These are phyloP conservation scores for Peterozyma xylosa DNA, from an alignment of 805 yeast genomes.

Conservation along the genomic window DNA sequence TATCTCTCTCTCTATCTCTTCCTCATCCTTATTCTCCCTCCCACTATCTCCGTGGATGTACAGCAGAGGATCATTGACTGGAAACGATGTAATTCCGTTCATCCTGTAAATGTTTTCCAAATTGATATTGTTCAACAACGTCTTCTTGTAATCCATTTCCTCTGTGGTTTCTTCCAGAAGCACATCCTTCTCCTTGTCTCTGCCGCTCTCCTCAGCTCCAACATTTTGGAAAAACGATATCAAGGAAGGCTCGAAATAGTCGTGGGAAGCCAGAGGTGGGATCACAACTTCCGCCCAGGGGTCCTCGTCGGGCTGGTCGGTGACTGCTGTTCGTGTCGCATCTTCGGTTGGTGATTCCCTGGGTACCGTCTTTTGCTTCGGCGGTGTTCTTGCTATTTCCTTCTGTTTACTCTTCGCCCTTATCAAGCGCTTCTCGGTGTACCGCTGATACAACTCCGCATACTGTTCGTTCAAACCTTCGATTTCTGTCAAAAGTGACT, in stretches of 20 bases:
- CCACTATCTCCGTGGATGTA: too few species aligned
- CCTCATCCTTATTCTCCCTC: too few species aligned
- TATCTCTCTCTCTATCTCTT: slow-evolving; percentile 9
- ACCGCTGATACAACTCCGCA: slow-evolving; percentile 2
- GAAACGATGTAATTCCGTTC: slow-evolving; percentile 45
- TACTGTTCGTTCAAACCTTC: slow-evolving; percentile 3
- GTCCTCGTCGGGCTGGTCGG: too few species aligned
- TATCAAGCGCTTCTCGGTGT: slow-evolving; percentile 10
- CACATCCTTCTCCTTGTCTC: slow-evolving; percentile 10
- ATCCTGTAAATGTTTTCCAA: slow-evolving; percentile 40
- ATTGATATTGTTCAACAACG: slow-evolving; percentile 18
- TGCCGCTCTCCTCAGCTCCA: too few species aligned
- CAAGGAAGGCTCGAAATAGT: slow-evolving; percentile 21
- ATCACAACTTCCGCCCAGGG: slow-evolving; percentile 4
- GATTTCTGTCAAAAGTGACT: slow-evolving; percentile 6
- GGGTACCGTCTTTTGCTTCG: too few species aligned
- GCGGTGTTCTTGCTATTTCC: slow-evolving; percentile 2
- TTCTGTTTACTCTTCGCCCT: slow-evolving; percentile 5
- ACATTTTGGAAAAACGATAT: slow-evolving; percentile 11
- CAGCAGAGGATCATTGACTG: slow-evolving; percentile 37
- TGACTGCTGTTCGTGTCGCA: too few species aligned
- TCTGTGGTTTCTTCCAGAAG: not conserved
- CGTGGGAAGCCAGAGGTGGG: slow-evolving; percentile 18
- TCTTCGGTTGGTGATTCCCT: too few species aligned
- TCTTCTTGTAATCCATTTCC: not conserved